phyloP scores from a whole-genome alignment of 73 alveolate genomes.

The Tetrahymena elliotti region DNA sequence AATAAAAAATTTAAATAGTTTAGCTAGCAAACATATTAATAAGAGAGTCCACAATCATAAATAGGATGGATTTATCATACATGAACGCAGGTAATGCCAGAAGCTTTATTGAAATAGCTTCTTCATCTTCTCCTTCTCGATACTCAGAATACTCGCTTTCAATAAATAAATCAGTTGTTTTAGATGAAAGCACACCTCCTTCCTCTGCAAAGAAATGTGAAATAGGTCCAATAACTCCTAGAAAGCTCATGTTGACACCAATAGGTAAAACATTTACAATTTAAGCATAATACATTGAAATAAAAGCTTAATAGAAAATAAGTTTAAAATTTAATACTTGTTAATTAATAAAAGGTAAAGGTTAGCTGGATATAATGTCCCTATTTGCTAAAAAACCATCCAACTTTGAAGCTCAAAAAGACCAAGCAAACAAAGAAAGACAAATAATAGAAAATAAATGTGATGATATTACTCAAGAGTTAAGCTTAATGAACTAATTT shows the following conservation, averaged over 20 bases:
- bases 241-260: background rate
- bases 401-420: background rate
- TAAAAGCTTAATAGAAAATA: background rate
- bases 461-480: background rate
- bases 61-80: background rate
- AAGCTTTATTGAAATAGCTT: background rate
- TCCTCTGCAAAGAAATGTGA: background rate
- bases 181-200: background rate
- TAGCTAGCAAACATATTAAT: background rate
- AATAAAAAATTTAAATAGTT: too few relatives aligned
- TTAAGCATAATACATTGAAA: background rate
- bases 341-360: background rate
- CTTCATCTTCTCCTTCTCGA: background rate
- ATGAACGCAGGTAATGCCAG: background rate
- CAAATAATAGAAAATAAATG: background rate
- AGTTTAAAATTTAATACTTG: background rate
- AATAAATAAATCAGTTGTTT: background rate
- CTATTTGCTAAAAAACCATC: background rate
- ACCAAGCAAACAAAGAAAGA: background rate
- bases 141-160: background rate
- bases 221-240: background rate
- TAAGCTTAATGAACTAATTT: background rate
- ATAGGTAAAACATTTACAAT: background rate
- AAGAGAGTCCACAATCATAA: background rate
- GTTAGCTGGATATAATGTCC: background rate